Evolutionary conservation across 768 basidiomycete species (phyloP), one percentile per base, ranked within the genome.

Genomic region (Mycena rosella): DNA sequence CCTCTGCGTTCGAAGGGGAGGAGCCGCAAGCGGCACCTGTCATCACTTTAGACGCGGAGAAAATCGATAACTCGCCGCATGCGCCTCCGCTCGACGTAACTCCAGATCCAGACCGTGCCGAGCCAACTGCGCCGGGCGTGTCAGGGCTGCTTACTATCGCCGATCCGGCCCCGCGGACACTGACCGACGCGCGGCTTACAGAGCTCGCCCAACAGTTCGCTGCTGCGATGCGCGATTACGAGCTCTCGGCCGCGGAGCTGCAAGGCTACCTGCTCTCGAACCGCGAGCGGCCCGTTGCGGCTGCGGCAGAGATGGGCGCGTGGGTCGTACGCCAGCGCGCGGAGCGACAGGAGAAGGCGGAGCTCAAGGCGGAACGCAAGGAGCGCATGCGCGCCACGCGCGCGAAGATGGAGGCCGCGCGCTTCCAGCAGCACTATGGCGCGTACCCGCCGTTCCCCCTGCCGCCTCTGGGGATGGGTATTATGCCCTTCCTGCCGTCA

Each of bases 231-330:
- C 88, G 89, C 0, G 77, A 81, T 20, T 71, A 84, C 61, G 81
- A 83, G 63, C 87, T 88, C 72, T 87, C 87, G 27, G 85, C 87
- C 2, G 88, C 90, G 0, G 87, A 89, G 62, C 79, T 91, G 2
- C 89, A 90, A 70, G 88, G 88, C 1, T 90, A 84, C 75, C 78
- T 90, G 15, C 78, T 91, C 13, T 81, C 79, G 60, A 85, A 86
- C 68, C 79, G 78, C 61, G 73, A 82, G 47, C 82, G 84, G 0
- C 73, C 73, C 60, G 67, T 76, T 7, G 85, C 84, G 0, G 82
- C 77, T 2, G 68, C 65, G 75, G 72, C 24, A 67, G 78, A 26
- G 69, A 71, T 30, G 77, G 69, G 24, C 87, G 88, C 85, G 79
- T 88, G 13, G 76, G 78, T 44, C 51, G 77, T 10, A 81, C 83